phyloP scores from a whole-genome alignment of 2,329 filamentous ascomycete genomes.

The Massarina eburnea region DNA sequence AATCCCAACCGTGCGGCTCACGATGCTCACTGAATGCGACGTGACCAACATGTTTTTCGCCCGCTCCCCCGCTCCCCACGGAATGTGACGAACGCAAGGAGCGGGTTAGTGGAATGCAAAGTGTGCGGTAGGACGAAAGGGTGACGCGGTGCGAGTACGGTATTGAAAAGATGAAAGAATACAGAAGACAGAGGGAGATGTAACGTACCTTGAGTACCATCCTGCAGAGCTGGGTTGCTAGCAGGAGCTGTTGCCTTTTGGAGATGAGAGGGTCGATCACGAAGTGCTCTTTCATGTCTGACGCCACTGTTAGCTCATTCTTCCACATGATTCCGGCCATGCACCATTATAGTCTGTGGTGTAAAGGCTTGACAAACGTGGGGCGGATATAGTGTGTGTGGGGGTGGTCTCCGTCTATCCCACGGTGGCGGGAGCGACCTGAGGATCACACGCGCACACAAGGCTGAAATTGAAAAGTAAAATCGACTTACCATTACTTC shows the following conservation, averaged over 20 bases:
- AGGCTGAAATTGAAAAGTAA: slow-evolving; percentile 10
- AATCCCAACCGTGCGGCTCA: slow-evolving; percentile 8
- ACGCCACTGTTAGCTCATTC: slow-evolving; percentile 26
- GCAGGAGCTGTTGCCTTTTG: slow-evolving; percentile 93
- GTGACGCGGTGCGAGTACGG: slow-evolving; percentile 6
- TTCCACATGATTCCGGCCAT: neutral
- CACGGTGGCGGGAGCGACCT: slow-evolving; percentile 17
- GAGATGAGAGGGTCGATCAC: slow-evolving; percentile 98
- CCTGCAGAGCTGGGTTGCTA: slow-evolving; percentile 94
- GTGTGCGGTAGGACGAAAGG: slow-evolving; percentile 6
- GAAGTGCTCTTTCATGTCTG: slow-evolving; percentile 95
- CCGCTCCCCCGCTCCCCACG: slow-evolving; percentile 11
- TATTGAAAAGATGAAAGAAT: slow-evolving; percentile 19
- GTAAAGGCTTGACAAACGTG: slow-evolving; percentile 17
- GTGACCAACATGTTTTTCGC: slow-evolving; percentile 9
- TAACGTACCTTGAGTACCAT: slow-evolving; percentile 67
- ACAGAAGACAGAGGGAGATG: no score
- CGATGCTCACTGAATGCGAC: slow-evolving; percentile 8
- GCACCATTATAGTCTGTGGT: slow-evolving; percentile 1
- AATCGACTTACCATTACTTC: slow-evolving; percentile 70
- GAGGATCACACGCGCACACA: slow-evolving; percentile 1
- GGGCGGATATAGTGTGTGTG: slow-evolving; percentile 21
- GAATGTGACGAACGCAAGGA: slow-evolving; percentile 6
- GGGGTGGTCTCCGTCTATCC: slow-evolving; percentile 22
- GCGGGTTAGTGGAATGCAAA: slow-evolving; percentile 8